Evolutionary conservation across 345 rosid genomes (phyloP), one percentile per base, ranked within the genome.

Genomic region (Euphorbia peplus): DNA sequence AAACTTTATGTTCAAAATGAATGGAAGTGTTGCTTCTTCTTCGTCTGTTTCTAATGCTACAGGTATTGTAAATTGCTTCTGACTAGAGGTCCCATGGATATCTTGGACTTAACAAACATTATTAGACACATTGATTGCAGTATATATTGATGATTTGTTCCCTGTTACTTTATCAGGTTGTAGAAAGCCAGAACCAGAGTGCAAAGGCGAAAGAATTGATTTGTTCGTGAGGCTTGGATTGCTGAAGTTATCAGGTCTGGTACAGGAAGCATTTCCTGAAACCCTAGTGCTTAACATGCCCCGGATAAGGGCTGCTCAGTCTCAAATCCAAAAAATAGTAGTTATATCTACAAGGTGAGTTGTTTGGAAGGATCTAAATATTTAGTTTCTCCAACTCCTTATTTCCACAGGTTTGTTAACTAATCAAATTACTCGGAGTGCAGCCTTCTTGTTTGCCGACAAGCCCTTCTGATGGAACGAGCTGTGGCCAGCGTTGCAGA

Each of bases 401-500:
- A 35, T 35, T 51, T 12, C 10, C 10, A 32, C 21, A 14, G 46
- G 19, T 13, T 35, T 63, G 5, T 11, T 58, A 39, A 47, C 25
- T 21, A 35, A 26, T 50, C 5, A 54, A 22, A 51, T 6, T 68
- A 5, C 44, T 60, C 8, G 15, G 21, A 16, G 8, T 73, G 75
- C 88, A 93, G 98, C 86, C 73, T 93, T 51, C 95, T 93, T 68
- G 76, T 93, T 24, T 89, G 90, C 77, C 86, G 90, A 16, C 98
- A 91, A 79, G 80, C 83, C 25, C 85, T 88, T 25, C 70, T 82
- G 58, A 84, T 88, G 28, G 90, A 83, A 76, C 82, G 55, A 64
- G 76, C 74, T 30, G 85, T 80, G 51, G 53, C 79, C 66, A 83
- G 70, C 46, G 68, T 81, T n/a, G 60, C 82, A 9, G 91, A 91